phyloP scores from a whole-genome alignment of 2,329 filamentous ascomycete genomes.

The Penicillium sp. region DNA sequence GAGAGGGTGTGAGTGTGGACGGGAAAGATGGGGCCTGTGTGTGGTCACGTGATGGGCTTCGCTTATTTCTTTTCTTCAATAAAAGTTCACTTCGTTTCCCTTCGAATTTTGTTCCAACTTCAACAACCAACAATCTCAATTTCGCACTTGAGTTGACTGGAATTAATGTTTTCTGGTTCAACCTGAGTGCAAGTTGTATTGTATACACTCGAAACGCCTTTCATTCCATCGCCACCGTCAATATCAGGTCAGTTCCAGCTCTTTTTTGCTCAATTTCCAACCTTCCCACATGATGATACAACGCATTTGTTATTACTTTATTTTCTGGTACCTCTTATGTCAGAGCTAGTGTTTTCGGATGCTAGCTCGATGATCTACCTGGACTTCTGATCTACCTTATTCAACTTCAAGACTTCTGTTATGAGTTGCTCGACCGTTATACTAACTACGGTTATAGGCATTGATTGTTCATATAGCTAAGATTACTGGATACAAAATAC shows the following conservation, averaged over 20 bases:
- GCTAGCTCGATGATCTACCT: constrained; percentile 72
- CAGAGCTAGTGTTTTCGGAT: constrained; percentile 55
- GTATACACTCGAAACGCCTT: background rate
- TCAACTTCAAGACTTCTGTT: constrained; percentile 9
- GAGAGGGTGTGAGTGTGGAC: constrained; percentile 14
- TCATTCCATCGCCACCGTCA: background rate
- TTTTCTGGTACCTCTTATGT: constrained; percentile 99
- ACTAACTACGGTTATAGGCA: constrained; percentile 23
- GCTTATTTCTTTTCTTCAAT: constrained; percentile 20
- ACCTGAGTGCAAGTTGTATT: background rate
- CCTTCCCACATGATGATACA: constrained; percentile 67
- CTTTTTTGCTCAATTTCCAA: constrained; percentile 26
- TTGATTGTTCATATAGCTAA: background rate
- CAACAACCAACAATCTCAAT: constrained; percentile 2
- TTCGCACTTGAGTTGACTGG: constrained; percentile 6
- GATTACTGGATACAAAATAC: background rate
- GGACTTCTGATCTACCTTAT: constrained; percentile 70
- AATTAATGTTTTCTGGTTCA: constrained; percentile 16
- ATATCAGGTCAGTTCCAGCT: constrained; percentile 36
- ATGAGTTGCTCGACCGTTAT: constrained; percentile 15
- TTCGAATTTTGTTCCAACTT: constrained; percentile 5
- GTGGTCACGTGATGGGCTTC: constrained; percentile 33
- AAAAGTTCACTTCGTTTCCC: constrained; percentile 15
- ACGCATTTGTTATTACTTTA: constrained; percentile 51
- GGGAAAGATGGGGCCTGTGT: constrained; percentile 25